Evolutionary conservation across 306 rosid genomes (phyloP).

Genomic region (Pueraria montana): DNA sequence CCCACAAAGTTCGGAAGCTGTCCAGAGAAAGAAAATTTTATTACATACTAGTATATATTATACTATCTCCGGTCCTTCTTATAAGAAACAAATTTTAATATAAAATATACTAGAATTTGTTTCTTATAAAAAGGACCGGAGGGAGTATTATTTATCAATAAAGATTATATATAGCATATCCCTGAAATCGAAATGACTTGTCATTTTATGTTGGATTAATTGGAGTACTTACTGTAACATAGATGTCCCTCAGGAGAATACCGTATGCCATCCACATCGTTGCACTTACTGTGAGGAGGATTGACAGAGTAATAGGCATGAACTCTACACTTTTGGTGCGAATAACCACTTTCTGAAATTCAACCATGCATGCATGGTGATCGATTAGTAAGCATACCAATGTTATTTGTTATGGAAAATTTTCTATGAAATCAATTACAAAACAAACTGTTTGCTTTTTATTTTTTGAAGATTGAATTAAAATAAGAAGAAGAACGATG

Average conservation of each 20-base stretch:
- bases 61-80: too few species aligned
- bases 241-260: constrained; percentile 72
- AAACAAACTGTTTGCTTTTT: neutral
- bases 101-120: too few species aligned
- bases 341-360: constrained; percentile 74
- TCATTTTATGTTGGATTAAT: neutral
- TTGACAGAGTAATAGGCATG: constrained; percentile 86
- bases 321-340: constrained; percentile 97
- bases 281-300: constrained; percentile 92
- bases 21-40: neutral
- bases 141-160: neutral
- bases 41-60: neutral
- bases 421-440: neutral
- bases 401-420: neutral
- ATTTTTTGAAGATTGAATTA: neutral
- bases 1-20: constrained; percentile 96
- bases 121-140: too few species aligned
- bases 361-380: constrained; percentile 25
- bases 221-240: constrained; percentile 79
- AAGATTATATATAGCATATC: neutral
- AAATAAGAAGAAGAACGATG: too few species aligned
- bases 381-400: neutral
- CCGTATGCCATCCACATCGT: constrained; percentile 81
- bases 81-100: too few species aligned
- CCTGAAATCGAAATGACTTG: neutral